A percentile compares a stretch with the other conserved stretches of the same genome.
Conservation (phyloP, 2,329 filamentous ascomycete species). For the Colletotrichum karsti region DNA sequence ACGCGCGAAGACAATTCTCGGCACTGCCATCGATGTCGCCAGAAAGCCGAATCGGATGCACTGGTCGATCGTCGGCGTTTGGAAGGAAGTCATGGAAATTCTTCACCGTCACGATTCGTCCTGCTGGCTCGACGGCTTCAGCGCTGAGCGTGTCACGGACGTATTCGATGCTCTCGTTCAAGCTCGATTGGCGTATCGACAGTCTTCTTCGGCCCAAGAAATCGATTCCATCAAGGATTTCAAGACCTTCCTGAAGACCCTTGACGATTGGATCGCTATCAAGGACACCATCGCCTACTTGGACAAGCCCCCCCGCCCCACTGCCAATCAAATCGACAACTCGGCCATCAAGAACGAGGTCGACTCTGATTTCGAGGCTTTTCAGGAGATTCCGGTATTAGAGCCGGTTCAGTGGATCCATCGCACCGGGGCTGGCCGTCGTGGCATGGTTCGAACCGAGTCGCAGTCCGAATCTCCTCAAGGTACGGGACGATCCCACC, state of each 20-base stretch:
- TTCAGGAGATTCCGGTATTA: no score
- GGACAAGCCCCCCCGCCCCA: background rate
- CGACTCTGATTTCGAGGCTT: no score
- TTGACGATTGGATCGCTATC: background rate
- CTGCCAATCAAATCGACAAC: no score
- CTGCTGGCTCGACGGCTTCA: background rate
- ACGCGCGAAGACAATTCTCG: background rate
- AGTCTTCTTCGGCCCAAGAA: background rate
- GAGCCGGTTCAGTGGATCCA: no score
- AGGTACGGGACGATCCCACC: no score
- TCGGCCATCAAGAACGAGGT: no score
- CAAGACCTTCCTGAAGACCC: background rate
- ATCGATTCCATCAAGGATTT: background rate
- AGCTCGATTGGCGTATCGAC: background rate
- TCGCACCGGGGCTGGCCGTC: no score
- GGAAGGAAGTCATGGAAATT: background rate
- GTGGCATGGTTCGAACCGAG: no score
- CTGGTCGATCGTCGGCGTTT: background rate
- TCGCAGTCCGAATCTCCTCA: no score
- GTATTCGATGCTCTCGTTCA: background rate
- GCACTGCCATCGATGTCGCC: background rate
- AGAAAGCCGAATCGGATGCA: background rate
- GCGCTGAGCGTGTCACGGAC: background rate
- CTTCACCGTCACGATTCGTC: background rate
- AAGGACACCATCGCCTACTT: background rate